Evolutionary conservation across 148 eudicot species (phyloP), one percentile per base, ranked within the genome.

Genomic region (Heliosperma pusillum): DNA sequence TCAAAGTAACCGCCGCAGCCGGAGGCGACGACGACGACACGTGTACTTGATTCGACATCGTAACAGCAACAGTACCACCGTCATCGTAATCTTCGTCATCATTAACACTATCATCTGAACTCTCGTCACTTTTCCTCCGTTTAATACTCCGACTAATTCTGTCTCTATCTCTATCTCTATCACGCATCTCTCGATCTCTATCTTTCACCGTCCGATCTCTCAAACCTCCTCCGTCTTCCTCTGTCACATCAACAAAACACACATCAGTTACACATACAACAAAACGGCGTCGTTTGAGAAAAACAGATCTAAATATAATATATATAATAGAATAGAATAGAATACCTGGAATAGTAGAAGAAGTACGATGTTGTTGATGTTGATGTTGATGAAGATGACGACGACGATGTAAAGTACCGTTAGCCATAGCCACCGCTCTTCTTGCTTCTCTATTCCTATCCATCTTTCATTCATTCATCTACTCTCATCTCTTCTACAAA

Each of bases 371-470:
- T n/a, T n/a, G n/a, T n/a, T n/a, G n/a, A n/a, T n/a, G n/a, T n/a
- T n/a, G n/a, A n/a, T n/a, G n/a, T n/a, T n/a, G 71, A 21, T 91
- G 62, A n/a, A 93, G 77, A 47, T 89, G 79, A 0, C 92, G 62
- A 17, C 98, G 77, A 45, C 92, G 79, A 0, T 87, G 77, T 21
- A 90, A 80, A n/a, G n/a, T n/a, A 7, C 96, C 93, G 71, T 91
- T 91, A 3, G 82, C 73, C 76, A 85, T 82, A 25, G 86, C 84
- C 53, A 78, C 81, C 52, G 85, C 86, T 74, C 90, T 82, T 44
- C 97, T 81, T 3, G 86, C 88, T 67, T 93, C 98, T 82, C 97
- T 84, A 60, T 83, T 91, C 72, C 96, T 84, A 73, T 93, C 98
- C 98, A 93, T 93, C n/a, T n/a, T n/a, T n/a, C 73, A 80, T 80